phyloP scores from a whole-genome alignment of 176 grass and related monocot genomes.

The Oryza officinalis region DNA sequence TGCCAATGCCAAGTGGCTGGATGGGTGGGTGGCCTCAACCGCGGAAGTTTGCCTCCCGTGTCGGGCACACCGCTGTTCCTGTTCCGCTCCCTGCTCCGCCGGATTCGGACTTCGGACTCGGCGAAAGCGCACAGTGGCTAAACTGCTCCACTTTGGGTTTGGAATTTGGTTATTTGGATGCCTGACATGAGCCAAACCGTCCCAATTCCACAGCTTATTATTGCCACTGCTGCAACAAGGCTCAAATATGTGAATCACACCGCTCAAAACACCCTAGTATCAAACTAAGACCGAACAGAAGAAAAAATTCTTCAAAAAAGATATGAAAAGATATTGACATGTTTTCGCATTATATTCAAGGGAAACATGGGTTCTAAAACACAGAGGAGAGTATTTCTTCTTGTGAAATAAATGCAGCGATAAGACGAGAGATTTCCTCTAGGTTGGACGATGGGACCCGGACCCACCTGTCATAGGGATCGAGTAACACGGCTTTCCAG shows the following conservation, averaged over 20 bases:
- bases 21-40: background rate
- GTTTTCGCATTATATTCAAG: no score
- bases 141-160: background rate
- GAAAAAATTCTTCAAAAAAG: no score
- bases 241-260: no score
- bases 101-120: background rate
- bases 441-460: background rate
- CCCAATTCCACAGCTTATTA: background rate
- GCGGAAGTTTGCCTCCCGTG: slow-evolving; percentile 13
- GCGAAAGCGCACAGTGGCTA: background rate
- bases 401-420: background rate
- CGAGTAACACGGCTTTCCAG: background rate
- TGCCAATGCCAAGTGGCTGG: background rate
- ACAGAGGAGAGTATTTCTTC: background rate
- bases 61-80: background rate
- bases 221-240: background rate
- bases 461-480: background rate
- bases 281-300: no score
- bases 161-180: background rate
- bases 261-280: no score
- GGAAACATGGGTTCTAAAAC: background rate
- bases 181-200: background rate
- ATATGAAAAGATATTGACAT: no score
- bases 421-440: background rate
- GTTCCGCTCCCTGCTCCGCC: background rate